Conservation (phyloP, 441 rosid species). For the Rhodomyrtus psidioides region DNA sequence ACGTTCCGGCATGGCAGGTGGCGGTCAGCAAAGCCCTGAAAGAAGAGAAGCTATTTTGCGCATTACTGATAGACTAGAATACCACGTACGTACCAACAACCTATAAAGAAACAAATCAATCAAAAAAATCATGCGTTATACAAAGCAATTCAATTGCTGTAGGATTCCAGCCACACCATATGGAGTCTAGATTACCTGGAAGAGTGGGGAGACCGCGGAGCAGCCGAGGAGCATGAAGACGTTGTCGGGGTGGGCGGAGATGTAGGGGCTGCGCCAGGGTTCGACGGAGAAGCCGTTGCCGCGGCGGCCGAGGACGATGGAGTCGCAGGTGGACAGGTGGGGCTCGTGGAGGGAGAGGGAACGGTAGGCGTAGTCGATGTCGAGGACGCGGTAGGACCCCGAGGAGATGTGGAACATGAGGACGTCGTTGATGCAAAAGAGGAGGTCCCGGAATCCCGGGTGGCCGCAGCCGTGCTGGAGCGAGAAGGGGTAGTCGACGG, state of each 20-base stretch:
- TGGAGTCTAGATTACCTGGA: slow-evolving; percentile 17
- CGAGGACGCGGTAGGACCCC: slow-evolving; percentile 76
- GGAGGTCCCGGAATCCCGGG: slow-evolving; percentile 69
- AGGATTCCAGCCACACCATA: neutral
- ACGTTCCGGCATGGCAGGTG: slow-evolving; percentile 82
- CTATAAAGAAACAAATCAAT: neutral
- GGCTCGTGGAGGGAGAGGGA: slow-evolving; percentile 77
- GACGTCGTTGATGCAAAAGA: slow-evolving; percentile 73
- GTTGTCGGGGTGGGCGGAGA: slow-evolving; percentile 59
- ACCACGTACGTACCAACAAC: neutral
- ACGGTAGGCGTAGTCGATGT: slow-evolving; percentile 72
- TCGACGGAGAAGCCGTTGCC: slow-evolving; percentile 84
- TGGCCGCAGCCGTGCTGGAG: slow-evolving; percentile 78
- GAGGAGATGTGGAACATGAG: slow-evolving; percentile 84
- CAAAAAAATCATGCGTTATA: neutral
- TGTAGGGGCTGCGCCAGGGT: slow-evolving; percentile 61
- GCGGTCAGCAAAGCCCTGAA: slow-evolving; percentile 56
- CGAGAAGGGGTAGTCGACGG: slow-evolving; percentile 71
- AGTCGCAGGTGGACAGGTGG: slow-evolving; percentile 66
- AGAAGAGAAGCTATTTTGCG: neutral
- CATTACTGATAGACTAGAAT: neutral
- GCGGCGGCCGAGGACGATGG: slow-evolving; percentile 55
- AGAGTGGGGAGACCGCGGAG: slow-evolving; percentile 49
- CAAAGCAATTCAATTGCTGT: no score
- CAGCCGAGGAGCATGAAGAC: slow-evolving; percentile 87